A percentile compares a stretch with the other conserved stretches of the same genome.
Evolutionary conservation across 164 flowering plant species (phyloP).

Genomic region (Vitis rotundifolia): DNA sequence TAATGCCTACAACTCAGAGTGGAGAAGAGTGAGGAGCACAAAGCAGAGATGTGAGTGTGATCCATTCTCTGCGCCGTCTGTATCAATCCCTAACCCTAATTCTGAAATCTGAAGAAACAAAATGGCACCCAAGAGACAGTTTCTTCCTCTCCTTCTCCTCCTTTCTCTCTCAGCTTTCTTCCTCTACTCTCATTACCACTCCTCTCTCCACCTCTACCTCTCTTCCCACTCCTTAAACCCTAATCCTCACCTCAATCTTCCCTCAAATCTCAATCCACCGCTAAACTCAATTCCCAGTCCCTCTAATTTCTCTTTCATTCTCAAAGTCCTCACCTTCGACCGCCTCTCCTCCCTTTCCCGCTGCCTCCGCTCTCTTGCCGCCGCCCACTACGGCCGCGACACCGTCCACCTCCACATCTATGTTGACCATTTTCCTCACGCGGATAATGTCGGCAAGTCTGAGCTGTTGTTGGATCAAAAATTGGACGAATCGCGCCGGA

Average conservation of each 20-base stretch:
- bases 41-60: too few species aligned
- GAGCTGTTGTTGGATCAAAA: slow-evolving; percentile 26
- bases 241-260: background rate
- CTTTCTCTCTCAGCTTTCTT: slow-evolving; percentile 31
- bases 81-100: too few species aligned
- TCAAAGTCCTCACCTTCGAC: slow-evolving; percentile 82
- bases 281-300: background rate
- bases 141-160: slow-evolving; percentile 36
- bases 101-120: too few species aligned
- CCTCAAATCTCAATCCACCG: background rate
- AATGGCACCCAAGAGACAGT: slow-evolving; percentile 21
- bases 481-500: slow-evolving; percentile 43
- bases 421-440: slow-evolving; percentile 66
- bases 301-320: slow-evolving; percentile 55
- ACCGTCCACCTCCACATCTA: slow-evolving; percentile 75
- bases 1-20: too few species aligned
- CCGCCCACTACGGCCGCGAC: slow-evolving; percentile 61
- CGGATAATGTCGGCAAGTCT: slow-evolving; percentile 5
- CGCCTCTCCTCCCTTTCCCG: slow-evolving; percentile 77
- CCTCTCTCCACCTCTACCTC: slow-evolving; percentile 30
- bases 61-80: too few species aligned
- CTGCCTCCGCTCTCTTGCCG: slow-evolving; percentile 77
- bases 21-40: too few species aligned
- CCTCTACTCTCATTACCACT: slow-evolving; percentile 33
- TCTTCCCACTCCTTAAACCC: slow-evolving; percentile 10